Percentiles rank a stretch among this genome's conserved stretches.
phyloP scores from a whole-genome alignment of 1,284 basidiomycete species.

The Vanrija pseudolonga region DNA sequence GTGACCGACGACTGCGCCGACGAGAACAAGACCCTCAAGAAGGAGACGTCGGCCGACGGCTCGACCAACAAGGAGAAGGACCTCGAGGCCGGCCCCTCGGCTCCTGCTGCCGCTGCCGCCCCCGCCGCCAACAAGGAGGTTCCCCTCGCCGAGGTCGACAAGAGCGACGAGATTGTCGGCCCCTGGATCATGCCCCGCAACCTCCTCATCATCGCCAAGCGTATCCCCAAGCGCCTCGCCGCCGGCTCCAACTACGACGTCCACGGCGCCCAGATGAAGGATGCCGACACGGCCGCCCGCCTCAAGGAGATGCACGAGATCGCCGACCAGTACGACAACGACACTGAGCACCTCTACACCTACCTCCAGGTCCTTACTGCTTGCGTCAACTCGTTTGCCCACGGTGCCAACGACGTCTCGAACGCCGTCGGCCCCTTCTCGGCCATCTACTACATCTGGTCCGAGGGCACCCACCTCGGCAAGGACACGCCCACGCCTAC shows the following conservation, averaged over 20 bases:
- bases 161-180: constrained; percentile 26
- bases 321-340: constrained; percentile 51
- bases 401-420: constrained; percentile 49
- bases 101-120: not conserved
- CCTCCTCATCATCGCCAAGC: constrained; percentile 47
- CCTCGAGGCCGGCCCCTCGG: not conserved
- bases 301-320: constrained; percentile 37
- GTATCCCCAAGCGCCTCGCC: constrained; percentile 27
- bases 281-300: not conserved
- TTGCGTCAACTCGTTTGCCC: constrained; percentile 53
- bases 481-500: constrained; percentile 45
- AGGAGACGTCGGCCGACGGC: not conserved
- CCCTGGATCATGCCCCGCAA: constrained; percentile 46
- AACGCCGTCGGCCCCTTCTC: constrained; percentile 47
- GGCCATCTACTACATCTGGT: constrained; percentile 50
- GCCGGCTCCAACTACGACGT: constrained; percentile 43
- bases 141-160: constrained; percentile 8
- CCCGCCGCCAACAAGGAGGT: not conserved
- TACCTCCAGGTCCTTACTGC: constrained; percentile 55
- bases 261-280: constrained; percentile 40
- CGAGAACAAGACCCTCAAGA: not conserved
- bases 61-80: constrained; percentile 21
- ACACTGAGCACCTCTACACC: constrained; percentile 53
- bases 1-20: not conserved
- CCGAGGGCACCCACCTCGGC: constrained; percentile 28